Percentiles rank a stretch among this genome's conserved stretches.
phyloP scores from a whole-genome alignment of 2,329 filamentous ascomycete species.

The Alternaria postmessia region DNA sequence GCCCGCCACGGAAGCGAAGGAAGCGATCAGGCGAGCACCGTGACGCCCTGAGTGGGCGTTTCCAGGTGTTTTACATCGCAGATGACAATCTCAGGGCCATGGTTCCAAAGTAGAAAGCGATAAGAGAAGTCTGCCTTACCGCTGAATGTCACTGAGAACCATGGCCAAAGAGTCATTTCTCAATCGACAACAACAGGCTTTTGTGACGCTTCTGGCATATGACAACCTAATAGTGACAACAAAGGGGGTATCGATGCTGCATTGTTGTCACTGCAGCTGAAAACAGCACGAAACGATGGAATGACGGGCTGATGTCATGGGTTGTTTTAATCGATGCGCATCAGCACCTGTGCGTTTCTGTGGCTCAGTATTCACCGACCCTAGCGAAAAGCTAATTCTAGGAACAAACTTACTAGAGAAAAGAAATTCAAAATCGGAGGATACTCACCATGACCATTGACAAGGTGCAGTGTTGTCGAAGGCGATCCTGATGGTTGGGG shows the following conservation, averaged over 20 bases:
- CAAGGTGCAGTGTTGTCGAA: not conserved
- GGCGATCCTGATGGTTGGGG: slow-evolving; percentile 4
- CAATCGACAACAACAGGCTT: not conserved
- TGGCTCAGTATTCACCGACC: not conserved
- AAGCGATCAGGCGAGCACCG: not conserved
- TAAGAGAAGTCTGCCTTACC: not conserved
- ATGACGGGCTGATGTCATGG: not conserved
- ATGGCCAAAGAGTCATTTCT: not conserved
- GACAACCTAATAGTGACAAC: not conserved
- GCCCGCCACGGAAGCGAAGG: not conserved
- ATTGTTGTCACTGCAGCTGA: not conserved
- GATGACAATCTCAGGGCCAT: not conserved
- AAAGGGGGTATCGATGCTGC: not conserved
- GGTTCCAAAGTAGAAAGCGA: not conserved
- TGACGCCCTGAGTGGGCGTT: not conserved
- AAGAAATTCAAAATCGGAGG: no score
- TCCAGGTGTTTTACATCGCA: not conserved
- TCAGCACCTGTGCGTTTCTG: not conserved
- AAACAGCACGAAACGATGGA: not conserved
- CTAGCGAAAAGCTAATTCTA: not conserved
- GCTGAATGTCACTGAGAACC: not conserved
- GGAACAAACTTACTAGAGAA: not conserved
- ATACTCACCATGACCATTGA: not conserved
- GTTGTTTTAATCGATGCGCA: not conserved
- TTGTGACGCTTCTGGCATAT: not conserved